Base-by-base conservation (phyloP, 106 monocot species). In the Phalaenopsis equestris region DNA sequence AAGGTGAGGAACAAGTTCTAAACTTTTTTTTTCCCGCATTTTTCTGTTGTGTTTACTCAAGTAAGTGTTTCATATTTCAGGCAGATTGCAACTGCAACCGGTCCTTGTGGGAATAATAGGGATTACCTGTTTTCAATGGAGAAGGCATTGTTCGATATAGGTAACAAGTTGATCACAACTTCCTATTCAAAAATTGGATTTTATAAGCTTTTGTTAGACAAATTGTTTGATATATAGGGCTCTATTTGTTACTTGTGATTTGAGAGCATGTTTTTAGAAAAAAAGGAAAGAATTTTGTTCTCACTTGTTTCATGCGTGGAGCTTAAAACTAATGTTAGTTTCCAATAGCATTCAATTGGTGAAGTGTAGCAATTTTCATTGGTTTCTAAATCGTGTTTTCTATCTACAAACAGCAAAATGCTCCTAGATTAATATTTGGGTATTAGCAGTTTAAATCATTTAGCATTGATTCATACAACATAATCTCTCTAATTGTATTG, bases 41-140 rank as follows among this genome's bases (percentile, higher is more conserved):
- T 43, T 74, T 45, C 7, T 42, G 8, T n/a, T 74, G 42, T 19
- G n/a, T 42, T 30, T 49, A 12, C 76, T 49, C 23, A 15, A 39
- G 52, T 23, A 0, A 5, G 10, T 76, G 17, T 30, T 45, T 80
- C 48, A 14, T 21, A 12, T 76, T 80, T 42, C 85, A 94, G 91
- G 76, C 94, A 94, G 87, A 94, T 94, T 84, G 94, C 94, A 41
- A 90, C 90, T 37, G 94, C 94, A 43, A 81, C 36, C 30, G 94
- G 94, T 38, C 94, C 94, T 56, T 94, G 91, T 41, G 94, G 94
- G 21, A 90, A 94, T 84, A 94, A 92, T 80, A 88, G 90, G 37
- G 94, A 94, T 6, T 94, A 94, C 78, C 64, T 94, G 23, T 94
- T 94, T 82, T 82, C 77, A 46, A 38, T 94, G 41, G 91, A 94